Evolutionary conservation across 2,329 filamentous ascomycete species (phyloP).

Genomic region (Apiospora malaysiana): DNA sequence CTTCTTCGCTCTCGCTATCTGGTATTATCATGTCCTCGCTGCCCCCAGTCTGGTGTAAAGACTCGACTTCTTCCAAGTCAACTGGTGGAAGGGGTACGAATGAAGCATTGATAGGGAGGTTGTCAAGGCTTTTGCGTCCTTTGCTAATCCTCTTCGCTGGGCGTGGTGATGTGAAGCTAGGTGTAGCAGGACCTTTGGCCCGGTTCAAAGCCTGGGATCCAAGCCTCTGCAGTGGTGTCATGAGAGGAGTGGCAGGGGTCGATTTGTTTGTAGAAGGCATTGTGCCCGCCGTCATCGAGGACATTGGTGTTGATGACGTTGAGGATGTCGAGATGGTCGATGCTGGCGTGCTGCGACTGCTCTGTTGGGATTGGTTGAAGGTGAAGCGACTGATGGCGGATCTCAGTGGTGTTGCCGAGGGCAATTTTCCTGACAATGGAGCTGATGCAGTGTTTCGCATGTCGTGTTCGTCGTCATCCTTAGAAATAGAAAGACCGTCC

Average conservation of each 20-base stretch:
- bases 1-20: conserved; percentile 50
- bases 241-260: conserved; percentile 45
- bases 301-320: conserved; percentile 32
- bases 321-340: conserved; percentile 37
- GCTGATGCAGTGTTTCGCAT: conserved; percentile 19
- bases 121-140: conserved; percentile 38
- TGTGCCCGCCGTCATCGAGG: conserved; percentile 43
- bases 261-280: conserved; percentile 50
- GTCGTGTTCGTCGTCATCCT: conserved; percentile 29
- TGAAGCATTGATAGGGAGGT: conserved; percentile 56
- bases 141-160: conserved; percentile 32
- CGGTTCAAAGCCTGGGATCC: conserved; percentile 52
- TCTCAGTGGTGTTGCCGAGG: conserved; percentile 36
- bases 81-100: conserved; percentile 62
- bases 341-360: conserved; percentile 39
- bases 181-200: conserved; percentile 35
- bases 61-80: conserved; percentile 58
- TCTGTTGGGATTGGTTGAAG: conserved; percentile 33
- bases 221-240: conserved; percentile 61
- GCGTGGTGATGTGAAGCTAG: conserved; percentile 31
- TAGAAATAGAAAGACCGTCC: conserved; percentile 25
- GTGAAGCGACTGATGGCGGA: conserved; percentile 42
- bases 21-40: conserved; percentile 64
- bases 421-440: conserved; percentile 16
- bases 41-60: conserved; percentile 53